Conservation (phyloP, 208 protist genomes). For the Leishmania tarentolae region DNA sequence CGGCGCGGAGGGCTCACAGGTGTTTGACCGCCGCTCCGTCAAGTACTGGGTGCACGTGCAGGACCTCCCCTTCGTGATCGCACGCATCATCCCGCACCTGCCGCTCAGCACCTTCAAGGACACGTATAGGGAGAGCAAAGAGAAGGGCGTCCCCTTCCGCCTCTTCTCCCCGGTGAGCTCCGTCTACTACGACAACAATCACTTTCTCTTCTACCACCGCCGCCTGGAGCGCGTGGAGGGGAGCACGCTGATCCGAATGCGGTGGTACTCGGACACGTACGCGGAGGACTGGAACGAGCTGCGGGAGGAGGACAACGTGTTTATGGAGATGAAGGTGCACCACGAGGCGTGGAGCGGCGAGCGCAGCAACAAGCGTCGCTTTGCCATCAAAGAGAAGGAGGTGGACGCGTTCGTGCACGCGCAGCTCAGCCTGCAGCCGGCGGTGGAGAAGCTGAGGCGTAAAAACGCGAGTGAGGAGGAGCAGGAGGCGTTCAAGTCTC, state of each 20-base stretch:
- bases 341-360: slow-evolving; percentile 90
- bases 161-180: slow-evolving; percentile 82
- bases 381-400: slow-evolving; percentile 83
- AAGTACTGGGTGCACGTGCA: slow-evolving; percentile 92
- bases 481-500: slow-evolving; percentile 77
- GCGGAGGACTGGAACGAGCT: slow-evolving; percentile 77
- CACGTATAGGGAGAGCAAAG: slow-evolving; percentile 73
- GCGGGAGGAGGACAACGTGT: slow-evolving; percentile 63
- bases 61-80: slow-evolving; percentile 88
- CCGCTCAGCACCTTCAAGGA: slow-evolving; percentile 87
- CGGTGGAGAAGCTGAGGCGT: slow-evolving; percentile 71
- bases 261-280: slow-evolving; percentile 86
- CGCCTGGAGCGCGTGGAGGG: slow-evolving; percentile 84
- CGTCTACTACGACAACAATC: slow-evolving; percentile 89
- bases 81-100: slow-evolving; percentile 87
- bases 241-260: slow-evolving; percentile 87
- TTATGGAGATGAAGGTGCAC: slow-evolving; percentile 92
- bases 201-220: slow-evolving; percentile 87
- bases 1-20: slow-evolving; percentile 79
- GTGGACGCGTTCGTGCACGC: slow-evolving; percentile 77
- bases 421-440: slow-evolving; percentile 66
- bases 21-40: slow-evolving; percentile 85
- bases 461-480: slow-evolving; percentile 76
- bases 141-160: slow-evolving; percentile 55
- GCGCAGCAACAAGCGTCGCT: slow-evolving; percentile 87